These are phyloP conservation scores for Leptographium flavum DNA, from an alignment of 2,329 filamentous ascomycete genomes.

Conservation along the genomic window DNA sequence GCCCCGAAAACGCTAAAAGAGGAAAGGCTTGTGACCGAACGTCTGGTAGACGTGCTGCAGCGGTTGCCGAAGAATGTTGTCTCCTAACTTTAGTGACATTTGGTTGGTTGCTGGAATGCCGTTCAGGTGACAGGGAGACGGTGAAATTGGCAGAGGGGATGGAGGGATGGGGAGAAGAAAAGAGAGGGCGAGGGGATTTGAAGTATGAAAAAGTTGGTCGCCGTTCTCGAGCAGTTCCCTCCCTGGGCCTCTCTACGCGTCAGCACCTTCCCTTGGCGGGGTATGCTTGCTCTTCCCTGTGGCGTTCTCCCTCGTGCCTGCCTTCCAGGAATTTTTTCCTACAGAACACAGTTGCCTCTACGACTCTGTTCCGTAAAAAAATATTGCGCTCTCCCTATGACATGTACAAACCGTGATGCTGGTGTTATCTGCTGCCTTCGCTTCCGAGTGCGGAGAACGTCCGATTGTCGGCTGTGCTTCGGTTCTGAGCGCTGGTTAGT, in stretches of 20 bases:
- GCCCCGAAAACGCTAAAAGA: too few relatives aligned
- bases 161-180: neutral
- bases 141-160: neutral
- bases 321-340: too few relatives aligned
- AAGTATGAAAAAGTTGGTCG: too few relatives aligned
- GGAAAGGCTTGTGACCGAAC: neutral
- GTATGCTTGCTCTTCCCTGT: too few relatives aligned
- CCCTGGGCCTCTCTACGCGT: too few relatives aligned
- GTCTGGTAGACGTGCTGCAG: neutral
- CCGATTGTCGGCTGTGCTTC: conserved; percentile 2
- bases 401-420: too few relatives aligned
- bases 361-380: too few relatives aligned
- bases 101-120: neutral
- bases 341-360: too few relatives aligned
- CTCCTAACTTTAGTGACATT: neutral
- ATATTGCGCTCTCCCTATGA: neutral
- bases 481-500: neutral
- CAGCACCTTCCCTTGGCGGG: too few relatives aligned
- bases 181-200: too few relatives aligned
- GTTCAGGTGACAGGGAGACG: neutral
- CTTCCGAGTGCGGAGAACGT: neutral
- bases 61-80: neutral
- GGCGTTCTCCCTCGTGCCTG: too few relatives aligned
- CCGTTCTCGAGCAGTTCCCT: too few relatives aligned
- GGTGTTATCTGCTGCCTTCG: neutral